Conservation (phyloP, 331 rosid genomes). For the Cydonia oblonga region DNA sequence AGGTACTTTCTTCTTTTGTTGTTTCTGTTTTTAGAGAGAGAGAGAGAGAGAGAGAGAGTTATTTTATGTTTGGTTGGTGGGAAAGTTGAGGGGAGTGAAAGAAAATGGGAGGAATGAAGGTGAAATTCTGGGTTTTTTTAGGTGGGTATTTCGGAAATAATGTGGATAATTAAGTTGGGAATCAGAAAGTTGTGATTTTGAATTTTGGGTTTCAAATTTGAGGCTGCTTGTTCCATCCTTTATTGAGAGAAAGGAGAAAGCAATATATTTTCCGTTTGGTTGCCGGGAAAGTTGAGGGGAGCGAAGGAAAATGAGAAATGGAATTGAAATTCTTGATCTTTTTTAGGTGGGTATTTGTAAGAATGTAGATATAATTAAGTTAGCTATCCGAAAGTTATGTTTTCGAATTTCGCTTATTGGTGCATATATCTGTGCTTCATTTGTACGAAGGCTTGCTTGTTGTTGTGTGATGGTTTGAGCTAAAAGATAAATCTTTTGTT, state of each 20-base stretch:
- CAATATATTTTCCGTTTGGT: neutral
- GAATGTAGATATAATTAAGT: conserved; percentile 3
- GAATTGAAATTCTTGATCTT: neutral
- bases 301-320: neutral
- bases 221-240: neutral
- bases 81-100: neutral
- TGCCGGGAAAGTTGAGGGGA: neutral
- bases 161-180: neutral
- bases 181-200: neutral
- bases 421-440: conserved; percentile 3
- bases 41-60: neutral
- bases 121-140: neutral
- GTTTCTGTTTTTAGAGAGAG: neutral
- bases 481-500: conserved; percentile 16
- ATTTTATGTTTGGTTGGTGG: neutral
- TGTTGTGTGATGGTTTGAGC: conserved; percentile 17
- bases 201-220: neutral
- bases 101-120: neutral
- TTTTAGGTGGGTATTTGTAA: neutral
- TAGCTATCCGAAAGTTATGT: neutral
- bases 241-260: neutral
- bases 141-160: neutral
- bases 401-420: conserved; percentile 1
- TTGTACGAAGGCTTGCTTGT: neutral
- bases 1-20: conserved; percentile 37